phyloP scores from a whole-genome alignment of 2,329 filamentous ascomycete species.

The Gaeumannomyces tritici region DNA sequence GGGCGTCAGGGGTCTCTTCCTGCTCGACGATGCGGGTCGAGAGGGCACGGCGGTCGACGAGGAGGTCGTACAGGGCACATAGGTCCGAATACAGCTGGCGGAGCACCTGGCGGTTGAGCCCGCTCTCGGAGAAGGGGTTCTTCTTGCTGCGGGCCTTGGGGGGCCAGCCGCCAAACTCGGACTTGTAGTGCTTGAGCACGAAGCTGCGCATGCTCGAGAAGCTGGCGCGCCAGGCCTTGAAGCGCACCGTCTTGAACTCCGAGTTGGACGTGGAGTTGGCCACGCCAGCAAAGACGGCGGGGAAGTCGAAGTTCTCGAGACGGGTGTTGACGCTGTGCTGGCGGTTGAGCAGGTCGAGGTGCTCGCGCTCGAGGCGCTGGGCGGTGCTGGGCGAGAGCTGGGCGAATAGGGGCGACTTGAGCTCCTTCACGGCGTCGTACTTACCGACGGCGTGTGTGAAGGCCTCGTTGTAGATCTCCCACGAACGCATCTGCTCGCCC shows the following conservation, averaged over 20 bases:
- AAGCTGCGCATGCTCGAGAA: conserved; percentile 70
- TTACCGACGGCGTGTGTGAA: conserved; percentile 89
- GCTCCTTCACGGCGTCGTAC: conserved; percentile 59
- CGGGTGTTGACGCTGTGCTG: conserved; percentile 61
- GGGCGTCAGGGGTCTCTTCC: conserved; percentile 28
- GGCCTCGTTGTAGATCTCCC: conserved; percentile 78
- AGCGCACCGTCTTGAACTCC: conserved; percentile 70
- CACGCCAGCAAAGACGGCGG: conserved; percentile 77
- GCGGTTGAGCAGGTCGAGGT: conserved; percentile 68
- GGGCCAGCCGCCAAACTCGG: conserved; percentile 63
- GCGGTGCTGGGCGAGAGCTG: conserved; percentile 63
- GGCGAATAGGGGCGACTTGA: conserved; percentile 59
- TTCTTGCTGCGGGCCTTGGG: conserved; percentile 88
- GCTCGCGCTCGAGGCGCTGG: conserved; percentile 72
- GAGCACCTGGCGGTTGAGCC: conserved; percentile 76
- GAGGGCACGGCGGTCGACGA: conserved; percentile 69
- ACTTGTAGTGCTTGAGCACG: conserved; percentile 56
- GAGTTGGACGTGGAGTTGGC: conserved; percentile 71
- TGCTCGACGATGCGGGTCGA: conserved; percentile 73
- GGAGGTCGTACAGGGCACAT: conserved; percentile 75
- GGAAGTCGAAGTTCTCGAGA: conserved; percentile 85
- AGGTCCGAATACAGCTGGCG: conserved; percentile 79
- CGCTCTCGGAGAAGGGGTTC: conserved; percentile 77
- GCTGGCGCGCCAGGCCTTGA: conserved; percentile 71
- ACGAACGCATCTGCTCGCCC: conserved; percentile 75